These are phyloP conservation scores for Dictyostelium brefeldianum DNA, from an alignment of 78 protist species.

Conservation along the genomic window DNA sequence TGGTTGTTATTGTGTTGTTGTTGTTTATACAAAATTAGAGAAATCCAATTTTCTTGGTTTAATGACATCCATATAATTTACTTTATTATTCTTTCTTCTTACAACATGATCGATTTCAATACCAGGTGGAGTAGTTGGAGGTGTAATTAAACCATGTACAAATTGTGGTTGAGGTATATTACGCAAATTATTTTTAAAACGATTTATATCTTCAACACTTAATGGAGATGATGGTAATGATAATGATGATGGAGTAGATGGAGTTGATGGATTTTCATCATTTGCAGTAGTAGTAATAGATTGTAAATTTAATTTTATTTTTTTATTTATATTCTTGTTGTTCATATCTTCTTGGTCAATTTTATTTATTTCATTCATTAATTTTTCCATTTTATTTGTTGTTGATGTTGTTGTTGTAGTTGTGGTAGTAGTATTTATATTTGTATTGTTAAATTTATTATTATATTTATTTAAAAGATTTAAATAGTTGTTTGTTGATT, in stretches of 20 bases:
- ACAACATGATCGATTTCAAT: not conserved
- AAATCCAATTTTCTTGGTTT: not conserved
- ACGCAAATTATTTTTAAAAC: not conserved
- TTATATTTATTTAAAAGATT: not conserved
- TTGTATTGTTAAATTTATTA: not conserved
- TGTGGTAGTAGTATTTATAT: not conserved
- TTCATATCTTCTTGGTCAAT: not conserved
- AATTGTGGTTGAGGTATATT: not conserved
- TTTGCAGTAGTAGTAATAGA: not conserved
- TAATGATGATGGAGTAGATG: not conserved
- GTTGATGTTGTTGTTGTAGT: not conserved
- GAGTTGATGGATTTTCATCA: too few relatives aligned
- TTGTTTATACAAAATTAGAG: not conserved
- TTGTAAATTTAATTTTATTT: not conserved
- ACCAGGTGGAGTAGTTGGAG: conserved; percentile 23
- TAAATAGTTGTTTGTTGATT: not conserved
- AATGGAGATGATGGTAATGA: not conserved
- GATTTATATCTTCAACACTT: not conserved
- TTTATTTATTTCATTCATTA: not conserved
- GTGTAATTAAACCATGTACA: not conserved
- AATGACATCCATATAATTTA: not conserved
- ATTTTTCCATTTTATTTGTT: conserved; percentile 1
- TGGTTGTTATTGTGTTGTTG: not conserved
- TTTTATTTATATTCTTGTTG: not conserved
- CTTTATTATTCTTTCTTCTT: not conserved